Percentiles rank a stretch among this genome's conserved stretches.
These are phyloP conservation scores for Chaetomium cochliodes DNA, from an alignment of 495 filamentous ascomycete genomes.

Conservation along the genomic window DNA sequence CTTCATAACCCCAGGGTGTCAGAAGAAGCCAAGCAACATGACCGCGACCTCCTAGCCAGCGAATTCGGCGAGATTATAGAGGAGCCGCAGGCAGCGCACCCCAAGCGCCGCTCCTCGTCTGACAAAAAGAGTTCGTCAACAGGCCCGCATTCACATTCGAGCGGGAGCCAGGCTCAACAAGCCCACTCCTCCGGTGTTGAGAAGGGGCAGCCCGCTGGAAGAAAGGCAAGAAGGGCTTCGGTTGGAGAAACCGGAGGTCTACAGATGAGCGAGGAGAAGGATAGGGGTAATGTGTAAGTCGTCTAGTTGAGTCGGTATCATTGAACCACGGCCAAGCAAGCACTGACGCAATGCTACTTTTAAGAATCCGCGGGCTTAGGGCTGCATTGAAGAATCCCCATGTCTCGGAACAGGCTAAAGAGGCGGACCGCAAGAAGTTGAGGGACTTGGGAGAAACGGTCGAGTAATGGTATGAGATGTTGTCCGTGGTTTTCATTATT, in stretches of 20 bases:
- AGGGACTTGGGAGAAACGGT: conserved; percentile 29
- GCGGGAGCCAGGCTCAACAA: not conserved
- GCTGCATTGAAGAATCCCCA: conserved; percentile 29
- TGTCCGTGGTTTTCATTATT: not conserved
- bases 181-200: not conserved
- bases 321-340: not conserved
- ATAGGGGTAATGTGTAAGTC: conserved; percentile 29
- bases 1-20: conserved; percentile 42
- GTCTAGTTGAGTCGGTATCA: not conserved
- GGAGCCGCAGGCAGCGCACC: not conserved
- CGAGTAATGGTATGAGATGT: conserved; percentile 8
- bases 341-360: not conserved
- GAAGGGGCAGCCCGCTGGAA: conserved; percentile 1
- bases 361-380: conserved; percentile 27
- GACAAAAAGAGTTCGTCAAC: conserved; percentile 19
- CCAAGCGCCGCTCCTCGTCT: not conserved
- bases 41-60: conserved; percentile 25
- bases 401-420: conserved; percentile 33
- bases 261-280: conserved; percentile 23
- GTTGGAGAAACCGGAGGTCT: conserved; percentile 15
- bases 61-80: conserved; percentile 25
- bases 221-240: conserved; percentile 23
- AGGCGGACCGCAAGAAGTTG: conserved; percentile 35
- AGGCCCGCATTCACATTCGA: conserved; percentile 8
- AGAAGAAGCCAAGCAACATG: conserved; percentile 48